Conservation (phyloP, 1,284 basidiomycete genomes). For the Melampsora larici-populina region DNA sequence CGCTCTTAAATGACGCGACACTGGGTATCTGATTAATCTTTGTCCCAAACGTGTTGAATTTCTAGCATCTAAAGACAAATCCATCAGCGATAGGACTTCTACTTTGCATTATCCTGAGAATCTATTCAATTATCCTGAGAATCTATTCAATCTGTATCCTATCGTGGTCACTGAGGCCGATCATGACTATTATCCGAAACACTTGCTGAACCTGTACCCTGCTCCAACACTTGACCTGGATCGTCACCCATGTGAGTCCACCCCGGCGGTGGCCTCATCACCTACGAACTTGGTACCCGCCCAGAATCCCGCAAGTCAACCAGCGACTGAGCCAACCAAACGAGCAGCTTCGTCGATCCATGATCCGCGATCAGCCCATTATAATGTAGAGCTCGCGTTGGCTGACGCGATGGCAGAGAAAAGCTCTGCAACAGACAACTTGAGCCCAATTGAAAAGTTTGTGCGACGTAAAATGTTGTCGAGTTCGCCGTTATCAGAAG, state of each 20-base stretch:
- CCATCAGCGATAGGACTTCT: background rate
- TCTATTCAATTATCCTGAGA: slow-evolving; percentile 2
- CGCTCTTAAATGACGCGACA: too few species aligned
- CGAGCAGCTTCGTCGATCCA: background rate
- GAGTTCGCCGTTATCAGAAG: background rate
- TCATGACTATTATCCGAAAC: background rate
- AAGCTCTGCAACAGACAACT: slow-evolving; percentile 3
- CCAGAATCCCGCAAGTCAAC: background rate
- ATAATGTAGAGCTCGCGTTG: slow-evolving; percentile 36
- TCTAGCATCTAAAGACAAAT: background rate
- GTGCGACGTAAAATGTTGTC: background rate
- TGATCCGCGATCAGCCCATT: slow-evolving; percentile 31
- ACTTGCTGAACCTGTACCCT: background rate
- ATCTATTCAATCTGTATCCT: slow-evolving; percentile 2
- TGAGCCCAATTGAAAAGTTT: background rate
- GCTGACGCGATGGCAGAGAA: slow-evolving; percentile 40
- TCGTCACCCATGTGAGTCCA: background rate
- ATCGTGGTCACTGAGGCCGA: background rate
- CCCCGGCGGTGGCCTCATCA: background rate
- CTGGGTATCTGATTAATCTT: too few species aligned
- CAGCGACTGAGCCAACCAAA: background rate
- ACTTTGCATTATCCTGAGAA: slow-evolving; percentile 2
- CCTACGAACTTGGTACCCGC: background rate
- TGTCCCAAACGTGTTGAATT: background rate
- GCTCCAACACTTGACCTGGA: background rate